A percentile compares a stretch with the other conserved stretches of the same genome.
phyloP scores from a whole-genome alignment of 768 basidiomycete species.

The Naematelia aurantialba region DNA sequence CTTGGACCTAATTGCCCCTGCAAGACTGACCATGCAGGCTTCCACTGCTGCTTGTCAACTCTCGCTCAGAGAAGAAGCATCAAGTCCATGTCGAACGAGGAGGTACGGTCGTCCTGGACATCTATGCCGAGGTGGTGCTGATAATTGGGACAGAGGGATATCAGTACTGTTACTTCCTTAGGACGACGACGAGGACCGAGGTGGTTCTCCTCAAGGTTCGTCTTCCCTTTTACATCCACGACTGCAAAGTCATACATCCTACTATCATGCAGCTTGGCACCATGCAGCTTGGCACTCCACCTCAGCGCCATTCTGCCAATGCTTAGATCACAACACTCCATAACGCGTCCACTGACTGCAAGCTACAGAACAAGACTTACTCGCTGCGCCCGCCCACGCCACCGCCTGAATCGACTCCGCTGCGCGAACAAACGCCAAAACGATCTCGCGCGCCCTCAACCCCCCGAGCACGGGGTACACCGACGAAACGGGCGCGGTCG shows the following conservation, averaged over 20 bases:
- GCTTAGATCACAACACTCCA: not conserved
- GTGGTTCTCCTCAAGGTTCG: constrained; percentile 76
- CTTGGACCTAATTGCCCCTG: constrained; percentile 55
- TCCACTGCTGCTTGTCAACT: constrained; percentile 24
- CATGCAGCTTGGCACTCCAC: too few relatives aligned
- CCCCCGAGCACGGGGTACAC: not conserved
- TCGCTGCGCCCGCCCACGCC: constrained; percentile 34
- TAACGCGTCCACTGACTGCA: constrained; percentile 1
- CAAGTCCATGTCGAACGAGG: constrained; percentile 80
- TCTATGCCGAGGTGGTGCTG: not conserved
- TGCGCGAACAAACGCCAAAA: constrained; percentile 5
- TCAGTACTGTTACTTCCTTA: constrained; percentile 86
- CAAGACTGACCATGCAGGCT: constrained; percentile 53
- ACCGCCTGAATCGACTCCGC: constrained; percentile 8
- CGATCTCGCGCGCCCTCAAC: constrained; percentile 8
- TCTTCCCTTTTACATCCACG: not conserved
- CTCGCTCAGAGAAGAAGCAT: constrained; percentile 57
- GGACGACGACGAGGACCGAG: constrained; percentile 70
- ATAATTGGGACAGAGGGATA: constrained; percentile 62
- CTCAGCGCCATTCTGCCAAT: too few relatives aligned
- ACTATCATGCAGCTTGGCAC: too few relatives aligned
- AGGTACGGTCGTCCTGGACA: constrained; percentile 55
- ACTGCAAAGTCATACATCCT: too few relatives aligned
- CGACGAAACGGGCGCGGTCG: not conserved
- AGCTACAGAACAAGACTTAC: constrained; percentile 29